phyloP scores from a whole-genome alignment of 2,329 filamentous ascomycete species.

The Nothomitra cinnamomea region DNA sequence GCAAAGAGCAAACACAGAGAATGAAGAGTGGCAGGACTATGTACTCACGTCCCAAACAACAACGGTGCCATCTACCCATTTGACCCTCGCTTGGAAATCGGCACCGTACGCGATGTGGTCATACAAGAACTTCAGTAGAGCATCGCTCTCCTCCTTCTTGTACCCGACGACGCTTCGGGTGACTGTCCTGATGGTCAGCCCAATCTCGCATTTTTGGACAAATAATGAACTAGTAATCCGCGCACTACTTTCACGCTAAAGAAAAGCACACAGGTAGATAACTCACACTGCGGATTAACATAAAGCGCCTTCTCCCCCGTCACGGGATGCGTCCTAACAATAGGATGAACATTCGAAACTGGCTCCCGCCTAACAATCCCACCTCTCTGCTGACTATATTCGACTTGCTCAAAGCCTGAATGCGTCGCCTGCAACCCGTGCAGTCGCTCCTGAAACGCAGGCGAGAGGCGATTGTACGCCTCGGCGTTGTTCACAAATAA shows the following conservation, averaged over 20 bases:
- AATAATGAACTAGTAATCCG: no score
- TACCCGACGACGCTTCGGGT: conserved; percentile 65
- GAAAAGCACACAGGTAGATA: no score
- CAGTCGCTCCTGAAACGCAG: conserved; percentile 60
- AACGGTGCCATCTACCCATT: conserved; percentile 65
- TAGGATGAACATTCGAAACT: conserved; percentile 54
- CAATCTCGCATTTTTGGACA: not conserved
- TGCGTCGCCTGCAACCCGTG: conserved; percentile 70
- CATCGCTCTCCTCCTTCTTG: conserved; percentile 76
- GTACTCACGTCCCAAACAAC: conserved; percentile 57
- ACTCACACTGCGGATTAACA: conserved; percentile 54
- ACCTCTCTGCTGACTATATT: conserved; percentile 46
- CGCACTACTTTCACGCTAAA: no score
- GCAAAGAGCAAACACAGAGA: no score
- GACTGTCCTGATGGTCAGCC: conserved; percentile 27
- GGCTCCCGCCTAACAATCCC: conserved; percentile 62
- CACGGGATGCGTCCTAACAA: conserved; percentile 64
- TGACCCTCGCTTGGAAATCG: conserved; percentile 57
- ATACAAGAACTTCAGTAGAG: conserved; percentile 58
- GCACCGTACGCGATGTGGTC: conserved; percentile 56
- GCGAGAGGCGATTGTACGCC: conserved; percentile 67
- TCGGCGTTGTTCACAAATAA: conserved; percentile 64
- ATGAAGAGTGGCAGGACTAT: not conserved
- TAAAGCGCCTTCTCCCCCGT: conserved; percentile 75
- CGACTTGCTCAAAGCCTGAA: conserved; percentile 66